A percentile compares a stretch with the other conserved stretches of the same genome.
phyloP scores from a whole-genome alignment of 441 rosid species.

The Flueggea neowawraea region DNA sequence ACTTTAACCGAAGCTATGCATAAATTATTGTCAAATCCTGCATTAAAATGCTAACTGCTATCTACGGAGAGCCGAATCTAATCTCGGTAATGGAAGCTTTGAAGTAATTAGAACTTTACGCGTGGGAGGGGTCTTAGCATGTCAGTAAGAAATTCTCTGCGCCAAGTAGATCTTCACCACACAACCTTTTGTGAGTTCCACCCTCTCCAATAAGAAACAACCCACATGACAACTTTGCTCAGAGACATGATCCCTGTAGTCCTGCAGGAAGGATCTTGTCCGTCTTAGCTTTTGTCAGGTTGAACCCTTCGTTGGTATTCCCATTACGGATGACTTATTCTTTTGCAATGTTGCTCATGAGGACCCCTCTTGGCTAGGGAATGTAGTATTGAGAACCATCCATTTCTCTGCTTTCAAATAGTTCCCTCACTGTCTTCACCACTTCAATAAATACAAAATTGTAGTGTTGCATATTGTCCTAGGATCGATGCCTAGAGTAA shows the following conservation, averaged over 20 bases:
- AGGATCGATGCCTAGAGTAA: neutral
- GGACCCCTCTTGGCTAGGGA: slow-evolving; percentile 20
- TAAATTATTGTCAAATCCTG: slow-evolving; percentile 9
- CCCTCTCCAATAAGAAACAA: slow-evolving; percentile 35
- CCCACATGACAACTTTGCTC: slow-evolving; percentile 46
- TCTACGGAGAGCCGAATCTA: slow-evolving; percentile 24
- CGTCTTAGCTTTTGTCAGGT: slow-evolving; percentile 37
- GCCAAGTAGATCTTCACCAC: slow-evolving; percentile 15
- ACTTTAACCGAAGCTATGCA: neutral
- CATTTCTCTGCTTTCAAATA: slow-evolving; percentile 29
- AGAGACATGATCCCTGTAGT: slow-evolving; percentile 30
- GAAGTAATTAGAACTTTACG: slow-evolving; percentile 5
- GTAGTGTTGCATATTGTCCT: neutral
- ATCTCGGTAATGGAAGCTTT: slow-evolving; percentile 26
- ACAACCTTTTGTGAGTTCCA: slow-evolving; percentile 21
- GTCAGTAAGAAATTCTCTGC: slow-evolving; percentile 29
- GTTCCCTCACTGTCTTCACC: neutral
- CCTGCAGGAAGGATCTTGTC: slow-evolving; percentile 29
- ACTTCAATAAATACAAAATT: too few relatives aligned
- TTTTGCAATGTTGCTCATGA: neutral
- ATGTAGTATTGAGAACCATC: slow-evolving; percentile 24
- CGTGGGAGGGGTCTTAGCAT: slow-evolving; percentile 10
- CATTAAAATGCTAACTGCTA: slow-evolving; percentile 17
- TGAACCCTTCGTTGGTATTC: slow-evolving; percentile 35
- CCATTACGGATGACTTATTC: slow-evolving; percentile 12